Base-by-base conservation (phyloP, 345 rosid genomes). In the Durio zibethinus region DNA sequence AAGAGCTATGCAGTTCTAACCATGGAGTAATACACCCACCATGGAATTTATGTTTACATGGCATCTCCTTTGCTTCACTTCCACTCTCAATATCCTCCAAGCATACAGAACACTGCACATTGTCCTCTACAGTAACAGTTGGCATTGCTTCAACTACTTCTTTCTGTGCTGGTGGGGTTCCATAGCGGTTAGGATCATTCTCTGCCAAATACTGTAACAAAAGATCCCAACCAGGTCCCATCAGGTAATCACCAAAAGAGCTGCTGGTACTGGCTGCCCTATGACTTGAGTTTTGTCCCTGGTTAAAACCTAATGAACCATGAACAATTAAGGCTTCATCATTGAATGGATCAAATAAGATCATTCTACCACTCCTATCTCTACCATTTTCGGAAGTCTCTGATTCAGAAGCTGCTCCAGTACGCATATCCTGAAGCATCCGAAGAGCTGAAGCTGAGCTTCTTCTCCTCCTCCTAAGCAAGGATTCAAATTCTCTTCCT, bases 11-110 rank as follows among this genome's bases (percentile, higher is more conserved):
- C 69, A 84, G 84, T 63, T 84, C 86, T 0, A 91, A 89, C 95
- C 95, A 91, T 0, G 89, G 87, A 57, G 79, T 35, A 74, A 91
- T 86, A 38, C 95, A 91, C 5, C 9, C 78, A 25, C 27, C n/a
- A 73, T 91, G 93, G 75, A 89, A 91, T 73, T 86, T 87, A 65
- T 91, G 93, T 71, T 86, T 88, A 71, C 89, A 91, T 2, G 90
- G 88, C 86, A 87, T 88, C 78, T 86, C 87, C 80, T 85, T 88
- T 11, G 90, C 98, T 76, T 86, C 86, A 67, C 68, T 75, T 74
- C 92, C 98, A 54, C 86, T 77, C 40, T 82, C 85, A 54, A 93
- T 85, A 38, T 87, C 92, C 70, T 90, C 90, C 80, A 90, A 60
- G 40, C 92, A 87, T 1, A 88, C 71, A 1, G 89, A 76, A 81